phyloP scores from a whole-genome alignment of 1,139 yeast genomes.

The Arxiozyma heterogenica region DNA sequence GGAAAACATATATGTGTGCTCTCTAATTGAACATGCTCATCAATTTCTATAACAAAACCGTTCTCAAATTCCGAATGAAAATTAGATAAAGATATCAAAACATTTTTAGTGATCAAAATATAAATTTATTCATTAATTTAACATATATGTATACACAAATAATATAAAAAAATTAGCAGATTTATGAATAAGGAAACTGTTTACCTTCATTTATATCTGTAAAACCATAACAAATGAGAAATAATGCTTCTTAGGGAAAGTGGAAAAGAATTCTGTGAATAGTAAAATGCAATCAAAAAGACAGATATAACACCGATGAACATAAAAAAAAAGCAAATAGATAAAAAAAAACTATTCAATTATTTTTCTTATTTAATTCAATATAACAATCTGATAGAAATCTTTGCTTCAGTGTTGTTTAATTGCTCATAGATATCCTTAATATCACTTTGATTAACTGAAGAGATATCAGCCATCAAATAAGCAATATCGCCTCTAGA shows the following conservation, averaged over 20 bases:
- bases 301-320: too few relatives aligned
- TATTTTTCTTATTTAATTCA: slow-evolving; percentile 31
- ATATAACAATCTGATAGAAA: slow-evolving; percentile 83
- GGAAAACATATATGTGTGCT: too few relatives aligned
- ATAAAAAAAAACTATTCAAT: neutral
- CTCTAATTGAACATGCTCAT: neutral
- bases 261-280: neutral
- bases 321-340: neutral
- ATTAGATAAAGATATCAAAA: too few relatives aligned
- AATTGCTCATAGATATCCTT: slow-evolving; percentile 76
- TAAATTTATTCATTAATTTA: neutral
- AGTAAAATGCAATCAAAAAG: neutral
- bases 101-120: too few relatives aligned
- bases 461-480: slow-evolving; percentile 94
- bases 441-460: slow-evolving; percentile 74
- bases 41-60: too few relatives aligned
- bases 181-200: neutral
- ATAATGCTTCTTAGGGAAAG: neutral
- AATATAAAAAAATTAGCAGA: too few relatives aligned
- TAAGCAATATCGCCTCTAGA: slow-evolving; percentile 95
- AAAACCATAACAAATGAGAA: too few relatives aligned
- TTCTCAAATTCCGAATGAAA: too few relatives aligned
- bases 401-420: slow-evolving; percentile 84
- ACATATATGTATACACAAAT: neutral
- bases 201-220: too few relatives aligned